Percentiles rank a stretch among this genome's conserved stretches.
Conservation (phyloP, 2,329 filamentous ascomycete genomes). For the Colletotrichum musicola region DNA sequence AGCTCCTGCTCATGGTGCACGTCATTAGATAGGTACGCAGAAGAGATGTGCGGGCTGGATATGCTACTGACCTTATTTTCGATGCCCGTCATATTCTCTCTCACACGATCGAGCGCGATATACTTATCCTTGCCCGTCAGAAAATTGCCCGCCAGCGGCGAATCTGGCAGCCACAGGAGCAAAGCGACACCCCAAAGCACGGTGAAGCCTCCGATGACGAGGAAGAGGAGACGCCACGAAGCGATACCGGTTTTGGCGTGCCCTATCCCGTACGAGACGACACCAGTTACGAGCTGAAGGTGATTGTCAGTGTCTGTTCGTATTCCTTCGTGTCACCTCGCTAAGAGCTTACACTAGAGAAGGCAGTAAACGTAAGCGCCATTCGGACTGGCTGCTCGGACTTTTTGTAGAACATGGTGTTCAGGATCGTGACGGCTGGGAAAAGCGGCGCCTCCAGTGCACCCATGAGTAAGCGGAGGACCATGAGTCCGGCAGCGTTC, state of each 20-base stretch:
- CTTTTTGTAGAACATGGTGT: conserved; percentile 64
- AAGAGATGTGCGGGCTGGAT: neutral
- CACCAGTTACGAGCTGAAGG: conserved; percentile 39
- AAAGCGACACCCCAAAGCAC: conserved; percentile 45
- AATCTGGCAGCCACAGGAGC: conserved; percentile 42
- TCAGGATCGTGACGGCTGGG: conserved; percentile 69
- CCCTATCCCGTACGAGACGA: conserved; percentile 51
- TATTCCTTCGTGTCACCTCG: neutral
- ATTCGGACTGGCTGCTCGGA: conserved; percentile 10
- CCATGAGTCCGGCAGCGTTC: conserved; percentile 67
- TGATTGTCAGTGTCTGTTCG: neutral
- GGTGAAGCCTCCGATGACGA: conserved; percentile 51
- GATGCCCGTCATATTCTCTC: conserved; percentile 51
- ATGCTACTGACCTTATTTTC: conserved; percentile 42
- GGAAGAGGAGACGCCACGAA: conserved; percentile 51
- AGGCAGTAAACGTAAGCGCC: conserved; percentile 36
- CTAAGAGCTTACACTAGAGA: conserved; percentile 32
- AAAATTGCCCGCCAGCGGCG: conserved; percentile 39
- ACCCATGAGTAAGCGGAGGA: conserved; percentile 68
- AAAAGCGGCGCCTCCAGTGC: conserved; percentile 69
- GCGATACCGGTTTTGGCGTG: conserved; percentile 46
- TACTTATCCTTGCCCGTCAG: conserved; percentile 10
- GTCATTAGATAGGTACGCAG: neutral
- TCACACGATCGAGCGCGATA: conserved; percentile 48
- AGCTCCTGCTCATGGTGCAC: conserved; percentile 37